Evolutionary conservation across 306 rosid species (phyloP), one percentile per base, ranked within the genome.

Genomic region (Quercus ilex): DNA sequence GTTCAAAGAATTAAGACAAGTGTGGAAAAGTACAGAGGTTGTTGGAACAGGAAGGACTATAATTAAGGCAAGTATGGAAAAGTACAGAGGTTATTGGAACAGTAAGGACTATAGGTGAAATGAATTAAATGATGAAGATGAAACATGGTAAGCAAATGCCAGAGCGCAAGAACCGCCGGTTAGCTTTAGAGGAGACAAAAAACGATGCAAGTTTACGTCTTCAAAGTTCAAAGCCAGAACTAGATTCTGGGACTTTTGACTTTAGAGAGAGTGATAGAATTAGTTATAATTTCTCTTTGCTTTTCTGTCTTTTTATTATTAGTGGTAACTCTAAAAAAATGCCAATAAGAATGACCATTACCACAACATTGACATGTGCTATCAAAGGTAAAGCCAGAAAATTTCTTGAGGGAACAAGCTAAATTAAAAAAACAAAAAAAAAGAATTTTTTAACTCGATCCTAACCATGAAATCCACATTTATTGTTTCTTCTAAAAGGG

Each of bases 171-270:
- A 68, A 68, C 51, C 23, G 72, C 72, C 72, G 28, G 72, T 19
- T 33, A 33, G 71, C 64, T n/a, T 74, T 7, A 56, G 56, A 78
- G 64, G 73, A 20, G 77, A 28, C 31, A 78, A 78, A 49, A 83
- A 30, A 25, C 62, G 55, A 76, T 25, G 58, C 80, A 72, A 28
- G 8, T 63, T 79, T 76, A 81, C 82, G 82, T 83, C 69, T 76
- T 76, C 20, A 75, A 64, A 75, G 25, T 76, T 73, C 20, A 75
- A 64, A 75, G 25, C 46, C n/a, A 63, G 26, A 23, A 38, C 18
- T 3, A 58, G 55, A 11, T 73, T 49, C 31, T 60, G 26, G 14
- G 23, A 20, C 68, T 55, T 25, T 78, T 73, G 56, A n/a, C 72
- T 19, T 67, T 33, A 30, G 33, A 18, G 71, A 59, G 31, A 59